Evolutionary conservation across 2,329 filamentous ascomycete genomes (phyloP).

Genomic region (Teratosphaeria nubilosa): DNA sequence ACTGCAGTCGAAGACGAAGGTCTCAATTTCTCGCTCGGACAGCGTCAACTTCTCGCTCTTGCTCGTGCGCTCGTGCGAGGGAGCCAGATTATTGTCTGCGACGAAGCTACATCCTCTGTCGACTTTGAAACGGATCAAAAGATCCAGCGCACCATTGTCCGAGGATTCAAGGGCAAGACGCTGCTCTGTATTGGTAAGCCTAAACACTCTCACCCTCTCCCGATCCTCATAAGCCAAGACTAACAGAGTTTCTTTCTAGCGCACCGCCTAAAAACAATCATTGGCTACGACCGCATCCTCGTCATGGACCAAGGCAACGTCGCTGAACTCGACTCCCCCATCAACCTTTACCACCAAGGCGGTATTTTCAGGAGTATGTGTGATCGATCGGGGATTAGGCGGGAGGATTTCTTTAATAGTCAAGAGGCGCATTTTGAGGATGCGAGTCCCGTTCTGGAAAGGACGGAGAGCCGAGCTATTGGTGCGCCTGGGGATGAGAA

Average conservation of each 20-base stretch:
- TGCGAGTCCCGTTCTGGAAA: constrained; percentile 17
- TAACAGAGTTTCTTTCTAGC: background rate
- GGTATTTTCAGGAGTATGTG: constrained; percentile 85
- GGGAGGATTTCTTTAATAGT: constrained; percentile 36
- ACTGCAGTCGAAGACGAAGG: constrained; percentile 84
- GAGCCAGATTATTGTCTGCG: constrained; percentile 87
- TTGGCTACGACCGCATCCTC: constrained; percentile 88
- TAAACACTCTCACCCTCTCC: background rate
- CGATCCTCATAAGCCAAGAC: background rate
- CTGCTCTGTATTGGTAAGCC: constrained; percentile 88
- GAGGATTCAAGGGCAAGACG: constrained; percentile 76
- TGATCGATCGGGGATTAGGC: constrained; percentile 66
- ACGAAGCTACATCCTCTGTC: constrained; percentile 87
- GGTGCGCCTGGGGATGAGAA: background rate
- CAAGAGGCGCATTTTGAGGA: constrained; percentile 18
- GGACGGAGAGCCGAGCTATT: constrained; percentile 16
- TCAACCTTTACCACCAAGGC: constrained; percentile 55
- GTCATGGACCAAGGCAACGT: constrained; percentile 90
- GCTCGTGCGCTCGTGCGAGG: constrained; percentile 80
- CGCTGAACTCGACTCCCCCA: constrained; percentile 72
- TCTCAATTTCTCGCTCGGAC: constrained; percentile 88
- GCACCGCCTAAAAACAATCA: constrained; percentile 64
- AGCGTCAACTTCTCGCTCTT: constrained; percentile 90
- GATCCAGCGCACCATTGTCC: constrained; percentile 81
- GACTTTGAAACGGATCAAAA: constrained; percentile 96